phyloP scores from a whole-genome alignment of 2,329 filamentous ascomycete genomes.

The Cyclaneusma minus region DNA sequence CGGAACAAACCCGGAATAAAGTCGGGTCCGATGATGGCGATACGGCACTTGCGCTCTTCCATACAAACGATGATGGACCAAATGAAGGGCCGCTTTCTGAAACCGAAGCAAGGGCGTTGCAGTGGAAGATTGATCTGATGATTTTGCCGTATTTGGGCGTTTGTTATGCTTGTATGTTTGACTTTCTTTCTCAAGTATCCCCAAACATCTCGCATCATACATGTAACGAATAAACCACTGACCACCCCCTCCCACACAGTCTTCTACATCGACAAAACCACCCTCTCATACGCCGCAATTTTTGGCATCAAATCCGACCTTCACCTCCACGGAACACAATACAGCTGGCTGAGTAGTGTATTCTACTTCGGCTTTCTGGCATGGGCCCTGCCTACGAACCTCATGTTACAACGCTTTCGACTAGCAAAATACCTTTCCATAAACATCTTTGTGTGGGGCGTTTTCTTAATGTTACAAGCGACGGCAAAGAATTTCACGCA shows the following conservation, averaged over 20 bases:
- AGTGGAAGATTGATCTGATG: constrained; percentile 42
- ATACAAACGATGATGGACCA: constrained; percentile 28
- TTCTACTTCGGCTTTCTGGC: constrained; percentile 40
- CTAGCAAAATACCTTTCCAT: constrained; percentile 36
- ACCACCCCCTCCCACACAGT: neutral
- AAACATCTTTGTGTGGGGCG: constrained; percentile 33
- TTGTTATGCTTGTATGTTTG: constrained; percentile 30
- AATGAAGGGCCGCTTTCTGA: constrained; percentile 28
- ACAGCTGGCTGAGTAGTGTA: constrained; percentile 35
- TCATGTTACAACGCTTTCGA: constrained; percentile 33
- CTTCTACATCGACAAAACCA: constrained; percentile 34
- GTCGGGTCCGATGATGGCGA: constrained; percentile 25
- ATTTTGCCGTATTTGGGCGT: constrained; percentile 39
- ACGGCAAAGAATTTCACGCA: constrained; percentile 32
- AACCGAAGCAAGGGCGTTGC: constrained; percentile 27
- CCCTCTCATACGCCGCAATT: constrained; percentile 39
- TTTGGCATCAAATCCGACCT: constrained; percentile 44
- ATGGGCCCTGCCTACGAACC: constrained; percentile 38
- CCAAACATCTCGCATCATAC: too few species aligned
- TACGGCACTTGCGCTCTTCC: constrained; percentile 33
- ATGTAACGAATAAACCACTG: neutral
- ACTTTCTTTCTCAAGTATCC: neutral
- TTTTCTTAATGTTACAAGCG: constrained; percentile 34
- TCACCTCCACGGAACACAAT: constrained; percentile 32
- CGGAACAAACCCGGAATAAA: constrained; percentile 13